Conservation (phyloP, 179 eudicot genomes). For the Sideroxylon spinosum region DNA sequence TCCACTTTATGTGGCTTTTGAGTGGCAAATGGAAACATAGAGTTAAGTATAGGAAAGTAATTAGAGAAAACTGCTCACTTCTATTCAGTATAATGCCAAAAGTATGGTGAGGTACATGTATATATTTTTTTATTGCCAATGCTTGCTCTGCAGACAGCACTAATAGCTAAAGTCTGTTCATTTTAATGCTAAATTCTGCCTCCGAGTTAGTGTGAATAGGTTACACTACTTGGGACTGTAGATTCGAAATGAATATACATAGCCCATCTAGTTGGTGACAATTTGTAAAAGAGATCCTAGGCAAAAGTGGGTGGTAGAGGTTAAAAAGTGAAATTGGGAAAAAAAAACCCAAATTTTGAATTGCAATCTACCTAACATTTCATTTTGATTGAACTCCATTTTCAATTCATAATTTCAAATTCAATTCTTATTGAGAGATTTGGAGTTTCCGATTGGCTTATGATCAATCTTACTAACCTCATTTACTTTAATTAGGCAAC, state of each 20-base stretch:
- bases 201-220: not conserved
- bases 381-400: slow-evolving; percentile 6
- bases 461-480: not conserved
- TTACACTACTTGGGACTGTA: not conserved
- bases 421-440: not conserved
- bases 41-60: not conserved
- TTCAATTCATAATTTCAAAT: not conserved
- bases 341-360: not conserved
- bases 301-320: not conserved
- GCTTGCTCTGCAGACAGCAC: not conserved
- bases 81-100: too few relatives aligned
- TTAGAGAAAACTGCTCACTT: not conserved
- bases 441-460: not conserved
- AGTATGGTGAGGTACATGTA: too few relatives aligned
- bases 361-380: not conserved
- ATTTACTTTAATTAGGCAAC: slow-evolving; percentile 47
- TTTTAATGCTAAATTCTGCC: not conserved
- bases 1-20: not conserved
- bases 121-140: not conserved
- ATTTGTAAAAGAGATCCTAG: not conserved
- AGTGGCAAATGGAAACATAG: not conserved
- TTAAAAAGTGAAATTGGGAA: not conserved
- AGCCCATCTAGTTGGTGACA: not conserved
- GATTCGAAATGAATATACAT: not conserved
- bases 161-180: not conserved